Evolutionary conservation across 2,329 filamentous ascomycete genomes (phyloP).

Genomic region (Chrysoporthe puriensis): DNA sequence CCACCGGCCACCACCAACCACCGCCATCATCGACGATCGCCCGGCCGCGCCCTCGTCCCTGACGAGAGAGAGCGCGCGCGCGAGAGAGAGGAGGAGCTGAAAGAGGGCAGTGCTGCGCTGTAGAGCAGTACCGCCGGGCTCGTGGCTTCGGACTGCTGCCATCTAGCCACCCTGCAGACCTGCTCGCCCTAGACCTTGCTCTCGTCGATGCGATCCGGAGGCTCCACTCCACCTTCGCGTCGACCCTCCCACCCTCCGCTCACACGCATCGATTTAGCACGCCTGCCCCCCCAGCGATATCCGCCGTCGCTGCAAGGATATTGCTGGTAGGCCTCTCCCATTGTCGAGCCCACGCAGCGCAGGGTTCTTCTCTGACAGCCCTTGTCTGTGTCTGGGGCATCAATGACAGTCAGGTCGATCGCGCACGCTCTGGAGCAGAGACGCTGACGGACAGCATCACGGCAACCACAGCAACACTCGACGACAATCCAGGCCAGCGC

Average conservation of each 20-base stretch:
- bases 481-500: not conserved
- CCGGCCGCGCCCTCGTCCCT: not conserved
- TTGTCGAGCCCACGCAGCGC: slow-evolving; percentile 4
- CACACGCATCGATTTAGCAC: slow-evolving; percentile 27
- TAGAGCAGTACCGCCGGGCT: not conserved
- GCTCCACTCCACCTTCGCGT: slow-evolving; percentile 27
- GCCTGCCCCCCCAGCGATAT: slow-evolving; percentile 14
- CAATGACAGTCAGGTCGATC: not conserved
- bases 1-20: no score
- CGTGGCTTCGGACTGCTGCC: not conserved
- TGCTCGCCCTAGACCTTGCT: slow-evolving; percentile 20
- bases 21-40: no score
- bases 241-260: slow-evolving; percentile 24
- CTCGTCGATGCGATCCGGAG: slow-evolving; percentile 25
- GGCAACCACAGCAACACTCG: not conserved
- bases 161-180: not conserved
- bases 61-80: no score
- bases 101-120: not conserved
- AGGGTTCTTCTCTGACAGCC: not conserved
- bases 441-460: no score
- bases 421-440: not conserved
- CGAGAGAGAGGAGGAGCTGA: not conserved
- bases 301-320: slow-evolving; percentile 23
- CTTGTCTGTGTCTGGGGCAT: slow-evolving; percentile 2
- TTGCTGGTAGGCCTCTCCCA: slow-evolving; percentile 3